Evolutionary conservation across 2,329 filamentous ascomycete genomes (phyloP), one percentile per base, ranked within the genome.

Genomic region (Polytolypa hystricis): DNA sequence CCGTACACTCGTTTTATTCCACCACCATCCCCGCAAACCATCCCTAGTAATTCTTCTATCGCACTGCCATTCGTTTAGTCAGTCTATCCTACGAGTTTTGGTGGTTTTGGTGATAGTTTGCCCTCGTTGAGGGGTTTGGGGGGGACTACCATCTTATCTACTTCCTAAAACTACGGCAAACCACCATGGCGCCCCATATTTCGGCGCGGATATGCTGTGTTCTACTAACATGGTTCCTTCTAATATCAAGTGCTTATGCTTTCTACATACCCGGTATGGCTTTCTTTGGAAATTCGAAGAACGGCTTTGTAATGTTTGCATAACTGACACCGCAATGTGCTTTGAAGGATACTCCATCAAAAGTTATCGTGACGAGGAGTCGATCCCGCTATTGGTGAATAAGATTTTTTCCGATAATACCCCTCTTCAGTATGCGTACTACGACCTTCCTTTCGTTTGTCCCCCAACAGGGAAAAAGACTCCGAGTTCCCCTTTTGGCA

Each of bases 341-440:
- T n/a, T 11, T 17, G 30, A 42, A 81, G 85, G 85, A 47, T 91
- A 82, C 70, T 93, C 85, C 4, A 77, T 87, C 53, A 81, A 79
- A 54, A 84, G 76, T 52, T 93, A 93, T 56, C 71, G 70, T 46
- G 74, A 86, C 45, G 73, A 76, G 56, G 81, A 93, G 48, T 68
- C 76, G 8, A 81, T 93, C 26, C 84, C 85, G 1, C 69, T 94
- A n/a, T 77, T 89, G 38, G 82, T 91, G 46, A 93, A 93, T 66
- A 93, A 93, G 59, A 79, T 87, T 50, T 93, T 87, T 60, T 93
- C 84, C 38, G 85, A 93, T 61, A 79, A 83, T 51, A 91, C 83
- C 5, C 81, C 91, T 56, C 67, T 93, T n/a, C 84, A 93, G 58
- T 93, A 86, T 73, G 84, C 84, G 47, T 93, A 89, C 65, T 83